Evolutionary conservation across 2,329 filamentous ascomycete genomes (phyloP).

Genomic region (Fonsecaea monophora): DNA sequence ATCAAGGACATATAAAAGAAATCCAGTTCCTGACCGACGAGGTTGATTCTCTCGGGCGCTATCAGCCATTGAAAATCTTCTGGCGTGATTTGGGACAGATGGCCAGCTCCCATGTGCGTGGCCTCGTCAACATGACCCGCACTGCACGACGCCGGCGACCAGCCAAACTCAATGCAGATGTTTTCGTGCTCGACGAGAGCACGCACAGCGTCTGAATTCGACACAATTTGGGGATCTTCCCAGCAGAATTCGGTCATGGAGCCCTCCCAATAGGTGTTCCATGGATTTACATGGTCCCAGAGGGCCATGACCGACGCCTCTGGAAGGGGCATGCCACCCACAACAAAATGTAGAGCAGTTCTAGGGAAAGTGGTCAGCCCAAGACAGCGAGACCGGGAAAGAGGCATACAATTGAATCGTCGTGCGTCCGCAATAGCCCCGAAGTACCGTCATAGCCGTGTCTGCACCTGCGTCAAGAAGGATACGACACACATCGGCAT

Average conservation of each 20-base stretch:
- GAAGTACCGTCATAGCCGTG: background rate
- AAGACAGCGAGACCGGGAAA: background rate
- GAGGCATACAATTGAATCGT: background rate
- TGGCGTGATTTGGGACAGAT: background rate
- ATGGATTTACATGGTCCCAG: background rate
- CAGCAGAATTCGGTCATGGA: background rate
- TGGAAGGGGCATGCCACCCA: background rate
- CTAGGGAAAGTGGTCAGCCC: background rate
- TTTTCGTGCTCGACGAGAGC: background rate
- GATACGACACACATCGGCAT: constrained; percentile 3
- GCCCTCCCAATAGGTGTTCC: background rate
- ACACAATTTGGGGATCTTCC: background rate
- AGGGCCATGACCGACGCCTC: background rate
- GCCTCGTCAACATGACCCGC: background rate
- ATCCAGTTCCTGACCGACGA: background rate
- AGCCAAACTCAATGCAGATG: background rate
- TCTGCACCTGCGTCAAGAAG: constrained; percentile 5
- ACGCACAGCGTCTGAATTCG: background rate
- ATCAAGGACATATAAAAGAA: background rate
- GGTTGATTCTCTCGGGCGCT: background rate
- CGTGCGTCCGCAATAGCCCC: background rate
- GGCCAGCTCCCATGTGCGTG: background rate
- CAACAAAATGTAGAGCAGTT: background rate
- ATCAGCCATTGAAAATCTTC: constrained; percentile 3
- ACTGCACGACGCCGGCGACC: background rate